Evolutionary conservation across 2,329 filamentous ascomycete genomes (phyloP).

Genomic region (Colletotrichum australisinense): DNA sequence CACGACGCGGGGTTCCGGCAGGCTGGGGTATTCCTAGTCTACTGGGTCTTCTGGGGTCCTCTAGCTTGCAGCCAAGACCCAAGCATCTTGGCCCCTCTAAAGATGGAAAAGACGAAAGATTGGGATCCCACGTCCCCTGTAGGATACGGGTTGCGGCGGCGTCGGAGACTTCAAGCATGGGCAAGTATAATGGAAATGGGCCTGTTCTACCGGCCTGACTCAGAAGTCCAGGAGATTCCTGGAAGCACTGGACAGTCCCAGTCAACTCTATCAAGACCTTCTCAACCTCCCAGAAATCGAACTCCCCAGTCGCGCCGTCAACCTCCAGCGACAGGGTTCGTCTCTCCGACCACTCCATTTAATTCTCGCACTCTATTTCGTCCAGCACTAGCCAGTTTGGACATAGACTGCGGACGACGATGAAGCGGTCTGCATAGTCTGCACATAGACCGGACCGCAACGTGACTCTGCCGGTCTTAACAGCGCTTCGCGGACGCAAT

Average conservation of each 20-base stretch:
- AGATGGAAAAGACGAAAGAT: conserved; percentile 11
- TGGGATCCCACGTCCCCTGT: neutral
- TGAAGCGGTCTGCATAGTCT: neutral
- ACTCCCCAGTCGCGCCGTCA: too few relatives aligned
- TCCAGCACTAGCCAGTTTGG: too few relatives aligned
- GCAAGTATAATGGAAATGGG: too few relatives aligned
- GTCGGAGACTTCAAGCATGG: neutral
- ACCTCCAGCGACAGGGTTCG: too few relatives aligned
- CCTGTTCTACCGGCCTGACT: too few relatives aligned
- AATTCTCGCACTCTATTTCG: neutral
- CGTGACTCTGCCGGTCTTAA: too few relatives aligned
- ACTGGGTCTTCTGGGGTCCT: neutral
- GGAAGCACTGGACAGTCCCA: too few relatives aligned
- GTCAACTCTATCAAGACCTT: neutral
- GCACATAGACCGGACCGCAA: too few relatives aligned
- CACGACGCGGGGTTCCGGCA: conserved; percentile 18
- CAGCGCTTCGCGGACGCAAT: too few relatives aligned
- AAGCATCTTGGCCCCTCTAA: conserved; percentile 26
- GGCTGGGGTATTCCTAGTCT: neutral
- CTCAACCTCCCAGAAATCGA: neutral
- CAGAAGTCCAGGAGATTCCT: too few relatives aligned
- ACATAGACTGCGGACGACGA: neutral
- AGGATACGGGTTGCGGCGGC: neutral
- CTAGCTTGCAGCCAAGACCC: conserved; percentile 26
- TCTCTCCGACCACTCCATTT: neutral